phyloP scores from a whole-genome alignment of 1,139 yeast species.

The Hyphopichia wangnamkhiaoensis region DNA sequence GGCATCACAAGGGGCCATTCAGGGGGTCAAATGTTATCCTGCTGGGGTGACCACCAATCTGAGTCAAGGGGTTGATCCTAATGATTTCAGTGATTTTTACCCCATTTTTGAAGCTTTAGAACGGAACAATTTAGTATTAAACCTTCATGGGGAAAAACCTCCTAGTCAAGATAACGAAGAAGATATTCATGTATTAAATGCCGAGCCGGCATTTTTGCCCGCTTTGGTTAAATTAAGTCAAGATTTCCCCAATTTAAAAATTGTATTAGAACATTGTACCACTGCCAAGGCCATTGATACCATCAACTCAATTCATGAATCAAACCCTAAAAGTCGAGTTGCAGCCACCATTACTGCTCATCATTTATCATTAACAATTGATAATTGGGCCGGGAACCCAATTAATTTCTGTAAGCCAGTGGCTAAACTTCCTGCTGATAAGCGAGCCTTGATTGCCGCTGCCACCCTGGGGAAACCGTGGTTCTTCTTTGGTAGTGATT shows the following conservation, averaged over 20 bases:
- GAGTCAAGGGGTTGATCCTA: constrained; percentile 88
- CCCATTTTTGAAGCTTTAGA: constrained; percentile 90
- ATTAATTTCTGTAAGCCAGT: constrained; percentile 96
- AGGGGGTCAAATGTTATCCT: constrained; percentile 93
- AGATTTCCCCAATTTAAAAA: constrained; percentile 84
- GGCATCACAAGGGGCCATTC: constrained; percentile 67
- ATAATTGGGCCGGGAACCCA: constrained; percentile 96
- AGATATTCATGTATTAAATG: constrained; percentile 83
- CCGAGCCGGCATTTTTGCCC: constrained; percentile 93
- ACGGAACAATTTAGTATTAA: constrained; percentile 70
- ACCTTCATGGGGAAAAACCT: constrained; percentile 95
- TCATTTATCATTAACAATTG: constrained; percentile 84
- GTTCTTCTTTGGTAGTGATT: constrained; percentile 95
- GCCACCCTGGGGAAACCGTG: constrained; percentile 91
- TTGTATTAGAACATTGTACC: constrained; percentile 93
- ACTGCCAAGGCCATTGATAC: constrained; percentile 84
- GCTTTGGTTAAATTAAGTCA: constrained; percentile 75
- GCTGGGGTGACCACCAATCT: constrained; percentile 99
- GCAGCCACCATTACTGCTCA: constrained; percentile 97
- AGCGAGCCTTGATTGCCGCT: constrained; percentile 76
- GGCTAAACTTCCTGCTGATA: constrained; percentile 87
- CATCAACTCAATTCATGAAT: constrained; percentile 65
- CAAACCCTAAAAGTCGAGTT: constrained; percentile 52
- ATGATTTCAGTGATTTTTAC: constrained; percentile 83
- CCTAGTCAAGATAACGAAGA: constrained; percentile 51